Evolutionary conservation across 352 stramenopile species (phyloP).

Genomic region (Elongisporangium anandrum): DNA sequence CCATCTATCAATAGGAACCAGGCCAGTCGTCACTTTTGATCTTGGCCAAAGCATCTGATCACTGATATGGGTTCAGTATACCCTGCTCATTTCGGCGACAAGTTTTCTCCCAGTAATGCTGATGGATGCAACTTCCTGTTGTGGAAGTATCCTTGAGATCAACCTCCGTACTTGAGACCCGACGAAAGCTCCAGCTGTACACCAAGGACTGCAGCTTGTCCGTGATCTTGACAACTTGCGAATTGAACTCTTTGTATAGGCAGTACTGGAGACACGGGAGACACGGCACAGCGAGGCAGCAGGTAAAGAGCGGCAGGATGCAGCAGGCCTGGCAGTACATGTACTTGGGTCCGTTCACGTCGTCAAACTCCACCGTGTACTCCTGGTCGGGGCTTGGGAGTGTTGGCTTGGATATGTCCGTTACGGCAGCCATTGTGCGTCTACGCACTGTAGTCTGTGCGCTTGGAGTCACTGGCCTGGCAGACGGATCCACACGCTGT

Average conservation of each 20-base stretch:
- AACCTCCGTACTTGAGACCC: conserved; percentile 31
- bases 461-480: too few relatives aligned
- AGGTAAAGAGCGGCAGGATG: conserved; percentile 2
- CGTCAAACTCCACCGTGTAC: conserved; percentile 16
- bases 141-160: too few relatives aligned
- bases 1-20: too few relatives aligned
- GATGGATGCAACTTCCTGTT: too few relatives aligned
- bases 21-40: too few relatives aligned
- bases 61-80: too few relatives aligned
- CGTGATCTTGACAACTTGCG: conserved; percentile 34
- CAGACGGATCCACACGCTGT: not conserved
- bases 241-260: conserved; percentile 21
- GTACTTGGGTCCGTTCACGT: conserved; percentile 12
- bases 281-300: conserved; percentile 6
- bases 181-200: too few relatives aligned
- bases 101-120: too few relatives aligned
- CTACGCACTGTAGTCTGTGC: too few relatives aligned
- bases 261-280: conserved; percentile 7
- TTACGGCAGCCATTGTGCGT: too few relatives aligned
- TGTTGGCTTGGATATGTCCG: not conserved
- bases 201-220: conserved; percentile 28
- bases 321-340: conserved; percentile 5
- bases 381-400: not conserved
- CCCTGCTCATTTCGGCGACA: too few relatives aligned
- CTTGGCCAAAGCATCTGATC: too few relatives aligned